Base-by-base conservation (phyloP, 192 early-diverging fungal species). In the Backusella mclennaniae region DNA sequence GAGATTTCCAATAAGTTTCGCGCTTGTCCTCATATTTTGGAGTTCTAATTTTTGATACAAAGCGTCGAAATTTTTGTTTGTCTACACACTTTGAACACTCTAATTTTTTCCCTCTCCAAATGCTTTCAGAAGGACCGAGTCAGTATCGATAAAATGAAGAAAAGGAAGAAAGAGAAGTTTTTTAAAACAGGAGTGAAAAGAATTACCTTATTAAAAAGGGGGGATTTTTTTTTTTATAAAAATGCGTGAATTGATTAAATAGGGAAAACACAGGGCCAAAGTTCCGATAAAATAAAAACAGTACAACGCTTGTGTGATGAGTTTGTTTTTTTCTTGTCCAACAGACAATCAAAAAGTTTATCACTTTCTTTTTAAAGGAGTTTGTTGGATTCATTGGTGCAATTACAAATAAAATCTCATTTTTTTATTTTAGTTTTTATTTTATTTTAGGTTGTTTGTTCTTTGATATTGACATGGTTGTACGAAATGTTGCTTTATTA, bases 1-100 rank as follows among this genome's bases (percentile, higher is more conserved):
- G 63, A 75, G 73, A 42, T 66, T 75, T 26, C 35, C 31, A 67
- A 75, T 75, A 8, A 75, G 41, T 67, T 75, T 75, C 26, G 73
- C 59, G 26, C 59, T 75, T 44, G 73, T 42, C 15, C 66, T 63
- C 73, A 75, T 75, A 38, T 38, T 38, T 38, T 38, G 9, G 36
- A 38, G 36, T 71, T 29, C 49, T 26, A 19, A 31, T 49, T 17
- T 49, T 15, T 19, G 23, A 59, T 7, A 21, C 6, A 35, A 44
- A 14, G 14, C 14, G 42, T 44, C 2, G 15, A 49, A 49, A 5
- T 49, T 19, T 19, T 19, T 49, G 46, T 39, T 39, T 39, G 11
- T 12, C 8, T 11, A 39, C 9, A 39, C 38, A 39, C 38, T 39
- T 2, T 11, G 1, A 2, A 39, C 38, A 9, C 38, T 38, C 31